Evolutionary conservation across 1,284 basidiomycete genomes (phyloP), one percentile per base, ranked within the genome.

Genomic region (Apiotrichum brassicae): DNA sequence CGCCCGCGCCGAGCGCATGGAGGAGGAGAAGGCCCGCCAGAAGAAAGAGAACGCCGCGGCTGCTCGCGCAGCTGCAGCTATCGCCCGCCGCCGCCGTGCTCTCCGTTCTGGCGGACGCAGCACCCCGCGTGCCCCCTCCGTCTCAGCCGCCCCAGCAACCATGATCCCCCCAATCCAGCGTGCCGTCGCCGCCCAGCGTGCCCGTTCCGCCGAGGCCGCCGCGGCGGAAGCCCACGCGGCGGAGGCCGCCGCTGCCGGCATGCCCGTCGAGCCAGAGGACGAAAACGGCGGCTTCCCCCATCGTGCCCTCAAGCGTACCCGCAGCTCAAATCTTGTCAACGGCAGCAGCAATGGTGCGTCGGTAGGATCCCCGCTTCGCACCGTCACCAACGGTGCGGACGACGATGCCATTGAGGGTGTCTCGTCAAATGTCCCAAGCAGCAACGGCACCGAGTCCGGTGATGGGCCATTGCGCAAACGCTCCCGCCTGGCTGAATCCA

Each of bases 251-350:
- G 42, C 39, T 26, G 37, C 42, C 19, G 32, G 20, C 12, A 18
- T 30, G 20, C 50, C 51, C 18, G 48, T 51, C 34, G 53, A 54
- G 25, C 53, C 53, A 11, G 51, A 59, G 35, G 51, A 95, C 23
- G 53, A 57, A 16, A n/a, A n/a, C n/a, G 41, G 32, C 6, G 8
- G 36, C 12, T 11, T 33, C 47, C 28, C 35, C 54, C 22, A 42
- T 23, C 48, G 56, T 44, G 49, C 54, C 4, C 42, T 65, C 42
- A 65, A 65, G 44, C 57, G 63, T 26, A 63, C 63, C 12, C 55
- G 63, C 28, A 56, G 53, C 40, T 52, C 56, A n/a, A 59, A 59
- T 19, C 50, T 59, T 12, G 26, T 52, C 25, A 49, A 50, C 22
- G 52, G 52, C 13, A 54, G 49, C 12, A 23, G 33, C 19, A 20